Conservation (phyloP, 1,284 basidiomycete genomes). For the Wallemia ichthyophaga region DNA sequence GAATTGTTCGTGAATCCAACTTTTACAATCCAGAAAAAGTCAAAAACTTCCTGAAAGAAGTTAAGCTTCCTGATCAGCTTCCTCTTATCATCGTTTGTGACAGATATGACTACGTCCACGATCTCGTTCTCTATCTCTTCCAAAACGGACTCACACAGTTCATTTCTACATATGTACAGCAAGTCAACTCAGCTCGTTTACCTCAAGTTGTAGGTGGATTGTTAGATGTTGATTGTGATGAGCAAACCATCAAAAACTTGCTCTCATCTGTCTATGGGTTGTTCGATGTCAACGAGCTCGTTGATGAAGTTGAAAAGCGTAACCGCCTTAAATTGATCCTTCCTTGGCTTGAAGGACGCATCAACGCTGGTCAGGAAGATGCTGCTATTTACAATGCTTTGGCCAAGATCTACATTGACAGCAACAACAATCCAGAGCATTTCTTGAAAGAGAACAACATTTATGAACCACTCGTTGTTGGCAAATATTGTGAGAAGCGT, state of each 20-base stretch:
- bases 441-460: slow-evolving; percentile 98
- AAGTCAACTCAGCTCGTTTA: slow-evolving; percentile 85
- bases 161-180: slow-evolving; percentile 97
- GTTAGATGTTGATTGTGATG: slow-evolving; percentile 94
- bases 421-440: slow-evolving; percentile 86
- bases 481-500: slow-evolving; percentile 96
- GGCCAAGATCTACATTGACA: slow-evolving; percentile 95
- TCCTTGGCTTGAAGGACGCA: slow-evolving; percentile 81
- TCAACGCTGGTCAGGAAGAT: slow-evolving; percentile 75
- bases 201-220: slow-evolving; percentile 96
- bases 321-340: slow-evolving; percentile 90
- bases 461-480: slow-evolving; percentile 85
- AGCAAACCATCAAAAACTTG: slow-evolving; percentile 77
- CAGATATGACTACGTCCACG: slow-evolving; percentile 98
- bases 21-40: slow-evolving; percentile 98
- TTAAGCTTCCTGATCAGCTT: slow-evolving; percentile 82
- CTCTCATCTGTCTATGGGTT: slow-evolving; percentile 81
- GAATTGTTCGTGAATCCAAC: slow-evolving; percentile 92
- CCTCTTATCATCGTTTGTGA: slow-evolving; percentile 99
- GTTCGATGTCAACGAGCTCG: slow-evolving; percentile 92
- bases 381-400: slow-evolving; percentile 81
- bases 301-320: slow-evolving; percentile 83
- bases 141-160: slow-evolving; percentile 91
- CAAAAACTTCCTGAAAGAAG: slow-evolving; percentile 56
- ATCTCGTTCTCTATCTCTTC: slow-evolving; percentile 92